Percentiles rank a stretch among this genome's conserved stretches.
Evolutionary conservation across 2,329 filamentous ascomycete genomes (phyloP).

Genomic region (Hypoxylon sp.): DNA sequence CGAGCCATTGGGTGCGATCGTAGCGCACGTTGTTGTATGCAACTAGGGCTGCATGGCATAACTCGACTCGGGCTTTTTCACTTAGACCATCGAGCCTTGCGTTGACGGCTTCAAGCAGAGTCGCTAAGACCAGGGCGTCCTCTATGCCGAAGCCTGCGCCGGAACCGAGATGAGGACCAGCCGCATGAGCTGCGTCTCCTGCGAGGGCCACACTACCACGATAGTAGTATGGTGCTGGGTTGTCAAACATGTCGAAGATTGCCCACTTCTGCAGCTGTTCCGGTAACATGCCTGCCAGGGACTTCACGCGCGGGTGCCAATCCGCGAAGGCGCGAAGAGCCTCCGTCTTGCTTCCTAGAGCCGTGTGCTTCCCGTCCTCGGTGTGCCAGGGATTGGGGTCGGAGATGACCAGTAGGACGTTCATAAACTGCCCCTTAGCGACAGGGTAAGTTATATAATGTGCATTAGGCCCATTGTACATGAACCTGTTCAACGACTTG

Average conservation of each 20-base stretch:
- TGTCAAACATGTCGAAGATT: slow-evolving; percentile 66
- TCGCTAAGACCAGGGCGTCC: slow-evolving; percentile 60
- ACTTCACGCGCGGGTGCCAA: slow-evolving; percentile 59
- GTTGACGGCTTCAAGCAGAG: slow-evolving; percentile 45
- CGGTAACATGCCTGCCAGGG: slow-evolving; percentile 62
- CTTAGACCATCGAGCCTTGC: slow-evolving; percentile 12
- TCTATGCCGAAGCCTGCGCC: slow-evolving; percentile 71
- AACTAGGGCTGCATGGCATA: slow-evolving; percentile 48
- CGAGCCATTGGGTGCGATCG: slow-evolving; percentile 53
- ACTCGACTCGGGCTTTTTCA: slow-evolving; percentile 27
- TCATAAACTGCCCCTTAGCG: slow-evolving; percentile 68
- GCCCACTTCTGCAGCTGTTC: slow-evolving; percentile 68
- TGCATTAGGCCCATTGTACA: slow-evolving; percentile 70
- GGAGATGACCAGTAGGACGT: slow-evolving; percentile 66
- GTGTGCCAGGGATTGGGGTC: slow-evolving; percentile 57
- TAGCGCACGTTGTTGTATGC: slow-evolving; percentile 52
- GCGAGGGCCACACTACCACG: slow-evolving; percentile 63
- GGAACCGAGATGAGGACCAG: slow-evolving; percentile 68
- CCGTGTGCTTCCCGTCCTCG: slow-evolving; percentile 50
- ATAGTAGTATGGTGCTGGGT: slow-evolving; percentile 62
- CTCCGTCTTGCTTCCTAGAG: slow-evolving; percentile 58
- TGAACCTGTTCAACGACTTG: slow-evolving; percentile 64
- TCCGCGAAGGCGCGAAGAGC: slow-evolving; percentile 57
- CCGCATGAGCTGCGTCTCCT: slow-evolving; percentile 71
- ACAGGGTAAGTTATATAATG: slow-evolving; percentile 75